Evolutionary conservation across 768 basidiomycete genomes (phyloP).

Genomic region (Psilocybe sp.): DNA sequence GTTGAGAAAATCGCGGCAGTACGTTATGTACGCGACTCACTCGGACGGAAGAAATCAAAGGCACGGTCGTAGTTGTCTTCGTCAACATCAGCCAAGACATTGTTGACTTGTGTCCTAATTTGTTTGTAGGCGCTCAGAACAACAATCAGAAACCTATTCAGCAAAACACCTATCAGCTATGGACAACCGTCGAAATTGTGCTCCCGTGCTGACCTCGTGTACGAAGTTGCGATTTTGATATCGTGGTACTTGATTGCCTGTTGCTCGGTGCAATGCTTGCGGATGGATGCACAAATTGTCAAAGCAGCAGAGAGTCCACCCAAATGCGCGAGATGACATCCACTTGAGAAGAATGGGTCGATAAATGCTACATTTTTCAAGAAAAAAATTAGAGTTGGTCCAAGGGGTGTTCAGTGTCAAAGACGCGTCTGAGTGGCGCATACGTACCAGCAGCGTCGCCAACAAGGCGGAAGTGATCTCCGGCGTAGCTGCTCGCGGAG

Average conservation of each 20-base stretch:
- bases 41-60: slow-evolving; percentile 41
- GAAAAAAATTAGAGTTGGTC: neutral
- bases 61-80: slow-evolving; percentile 49
- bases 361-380: slow-evolving; percentile 36
- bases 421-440: neutral
- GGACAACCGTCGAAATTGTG: neutral
- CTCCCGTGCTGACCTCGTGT: slow-evolving; percentile 26
- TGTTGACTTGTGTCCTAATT: slow-evolving; percentile 37
- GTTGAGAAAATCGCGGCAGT: neutral
- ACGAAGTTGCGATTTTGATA: slow-evolving; percentile 28
- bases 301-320: slow-evolving; percentile 36
- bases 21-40: slow-evolving; percentile 20
- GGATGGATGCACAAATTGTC: slow-evolving; percentile 34
- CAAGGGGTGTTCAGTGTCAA: neutral
- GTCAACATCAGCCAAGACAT: slow-evolving; percentile 38
- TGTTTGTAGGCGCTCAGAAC: slow-evolving; percentile 52
- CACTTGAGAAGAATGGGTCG: slow-evolving; percentile 45
- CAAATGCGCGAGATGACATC: slow-evolving; percentile 39
- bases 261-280: slow-evolving; percentile 24
- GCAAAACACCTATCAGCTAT: neutral
- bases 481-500: slow-evolving; percentile 29
- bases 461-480: slow-evolving; percentile 31
- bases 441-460: slow-evolving; percentile 41
- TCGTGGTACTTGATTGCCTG: slow-evolving; percentile 32
- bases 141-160: slow-evolving; percentile 41